phyloP scores from a whole-genome alignment of 768 basidiomycete genomes.

The Tricholoma flavovirens region DNA sequence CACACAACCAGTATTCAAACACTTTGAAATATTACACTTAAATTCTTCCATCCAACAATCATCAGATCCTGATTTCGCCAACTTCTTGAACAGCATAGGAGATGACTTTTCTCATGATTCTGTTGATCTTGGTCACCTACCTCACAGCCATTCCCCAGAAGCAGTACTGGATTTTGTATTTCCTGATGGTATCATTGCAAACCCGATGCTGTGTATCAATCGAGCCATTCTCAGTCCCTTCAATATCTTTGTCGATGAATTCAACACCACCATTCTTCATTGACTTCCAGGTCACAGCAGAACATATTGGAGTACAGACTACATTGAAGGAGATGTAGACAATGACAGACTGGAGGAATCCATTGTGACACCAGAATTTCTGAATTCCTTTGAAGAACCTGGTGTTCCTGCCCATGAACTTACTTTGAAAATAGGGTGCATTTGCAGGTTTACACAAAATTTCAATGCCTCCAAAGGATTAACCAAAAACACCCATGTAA shows the following conservation, averaged over 20 bases:
- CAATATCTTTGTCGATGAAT: neutral
- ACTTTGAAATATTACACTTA: too few relatives aligned
- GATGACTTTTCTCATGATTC: neutral
- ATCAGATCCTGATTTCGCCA: neutral
- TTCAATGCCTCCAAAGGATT: conserved; percentile 30
- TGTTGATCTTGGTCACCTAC: neutral
- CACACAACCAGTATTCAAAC: neutral
- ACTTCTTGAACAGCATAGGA: neutral
- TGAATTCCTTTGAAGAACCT: neutral
- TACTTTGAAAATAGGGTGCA: conserved; percentile 23
- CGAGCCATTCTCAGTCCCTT: neutral
- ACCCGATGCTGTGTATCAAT: neutral
- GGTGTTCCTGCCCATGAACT: conserved; percentile 10
- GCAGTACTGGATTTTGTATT: neutral
- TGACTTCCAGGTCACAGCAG: neutral
- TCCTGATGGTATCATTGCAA: neutral
- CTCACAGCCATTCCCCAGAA: neutral
- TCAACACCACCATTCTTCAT: neutral
- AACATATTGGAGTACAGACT: neutral
- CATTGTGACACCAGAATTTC: neutral
- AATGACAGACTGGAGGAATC: neutral
- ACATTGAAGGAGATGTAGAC: neutral
- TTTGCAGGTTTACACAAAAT: conserved; percentile 33
- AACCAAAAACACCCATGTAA: conserved; percentile 30
- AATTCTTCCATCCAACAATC: neutral